Evolutionary conservation across 129 eudicot species (phyloP).

Genomic region (Smallanthus sonchifolius): DNA sequence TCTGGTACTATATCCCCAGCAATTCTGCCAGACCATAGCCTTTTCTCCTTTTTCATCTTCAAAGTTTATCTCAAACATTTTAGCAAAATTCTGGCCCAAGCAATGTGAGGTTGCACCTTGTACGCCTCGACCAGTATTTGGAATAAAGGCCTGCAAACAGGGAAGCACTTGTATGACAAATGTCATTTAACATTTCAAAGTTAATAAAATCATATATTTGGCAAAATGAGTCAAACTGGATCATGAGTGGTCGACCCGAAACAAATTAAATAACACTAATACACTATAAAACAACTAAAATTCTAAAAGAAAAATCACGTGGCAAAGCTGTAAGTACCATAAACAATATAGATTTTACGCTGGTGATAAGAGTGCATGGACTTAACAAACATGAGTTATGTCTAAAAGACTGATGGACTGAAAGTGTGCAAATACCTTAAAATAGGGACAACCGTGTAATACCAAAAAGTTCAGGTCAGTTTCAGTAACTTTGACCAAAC

Average conservation of each 20-base stretch:
- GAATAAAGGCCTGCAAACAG: slow-evolving; percentile 69
- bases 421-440: too few species aligned
- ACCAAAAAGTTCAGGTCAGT: too few species aligned
- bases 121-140: slow-evolving; percentile 89
- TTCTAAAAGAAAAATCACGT: too few species aligned
- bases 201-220: background rate
- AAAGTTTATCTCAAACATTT: slow-evolving; percentile 85
- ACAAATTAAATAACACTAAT: too few species aligned
- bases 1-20: slow-evolving; percentile 95
- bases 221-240: background rate
- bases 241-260: background rate
- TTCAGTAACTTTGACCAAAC: too few species aligned
- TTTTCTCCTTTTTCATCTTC: slow-evolving; percentile 86
- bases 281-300: background rate
- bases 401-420: too few species aligned
- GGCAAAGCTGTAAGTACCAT: too few species aligned
- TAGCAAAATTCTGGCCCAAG: slow-evolving; percentile 91
- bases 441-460: too few species aligned
- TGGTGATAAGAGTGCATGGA: too few species aligned
- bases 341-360: too few species aligned
- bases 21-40: slow-evolving; percentile 94
- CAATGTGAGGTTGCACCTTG: slow-evolving; percentile 99
- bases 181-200: background rate
- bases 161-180: background rate
- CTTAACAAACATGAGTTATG: too few species aligned